These are phyloP conservation scores for Suillus ampliporus DNA, from an alignment of 768 basidiomycete species.

Conservation along the genomic window DNA sequence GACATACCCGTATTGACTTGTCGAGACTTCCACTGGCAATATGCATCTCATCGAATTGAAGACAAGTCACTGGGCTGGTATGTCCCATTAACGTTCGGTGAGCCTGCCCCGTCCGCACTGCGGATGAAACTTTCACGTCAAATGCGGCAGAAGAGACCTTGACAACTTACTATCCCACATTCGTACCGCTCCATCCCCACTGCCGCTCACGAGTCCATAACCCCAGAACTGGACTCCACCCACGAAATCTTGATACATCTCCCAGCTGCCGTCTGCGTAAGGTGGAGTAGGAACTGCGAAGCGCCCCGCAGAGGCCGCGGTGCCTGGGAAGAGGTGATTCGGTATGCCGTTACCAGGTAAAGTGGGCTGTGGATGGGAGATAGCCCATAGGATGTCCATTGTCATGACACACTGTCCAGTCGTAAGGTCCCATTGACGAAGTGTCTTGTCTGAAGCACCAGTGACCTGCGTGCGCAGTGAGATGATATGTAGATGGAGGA, in stretches of 20 bases:
- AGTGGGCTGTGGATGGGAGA: slow-evolving; percentile 79
- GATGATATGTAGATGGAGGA: slow-evolving; percentile 11
- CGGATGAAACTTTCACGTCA: slow-evolving; percentile 6
- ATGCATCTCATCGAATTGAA: slow-evolving; percentile 96
- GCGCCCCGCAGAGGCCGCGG: slow-evolving; percentile 59
- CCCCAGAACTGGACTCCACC: slow-evolving; percentile 99
- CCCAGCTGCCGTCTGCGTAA: slow-evolving; percentile 89
- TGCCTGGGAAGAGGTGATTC: slow-evolving; percentile 55
- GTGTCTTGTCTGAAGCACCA: slow-evolving; percentile 96
- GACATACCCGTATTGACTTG: slow-evolving; percentile 83
- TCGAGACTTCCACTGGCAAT: slow-evolving; percentile 93
- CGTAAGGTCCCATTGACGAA: slow-evolving; percentile 96
- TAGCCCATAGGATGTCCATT: slow-evolving; percentile 99
- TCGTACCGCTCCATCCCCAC: slow-evolving; percentile 94
- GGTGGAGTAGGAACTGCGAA: slow-evolving; percentile 89
- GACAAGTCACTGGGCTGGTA: slow-evolving; percentile 89
- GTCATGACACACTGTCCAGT: slow-evolving; percentile 99
- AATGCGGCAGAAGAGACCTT: slow-evolving; percentile 7
- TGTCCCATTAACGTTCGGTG: slow-evolving; percentile 94
- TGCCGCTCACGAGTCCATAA: slow-evolving; percentile 95
- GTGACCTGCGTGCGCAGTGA: slow-evolving; percentile 70
- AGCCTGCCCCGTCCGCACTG: slow-evolving; percentile 97
- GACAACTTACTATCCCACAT: slow-evolving; percentile 97
- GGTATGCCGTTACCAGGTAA: slow-evolving; percentile 46
- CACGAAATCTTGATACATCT: slow-evolving; percentile 96